phyloP scores from a whole-genome alignment of 2,329 filamentous ascomycete genomes.

The Ceratocystis lukuohia region DNA sequence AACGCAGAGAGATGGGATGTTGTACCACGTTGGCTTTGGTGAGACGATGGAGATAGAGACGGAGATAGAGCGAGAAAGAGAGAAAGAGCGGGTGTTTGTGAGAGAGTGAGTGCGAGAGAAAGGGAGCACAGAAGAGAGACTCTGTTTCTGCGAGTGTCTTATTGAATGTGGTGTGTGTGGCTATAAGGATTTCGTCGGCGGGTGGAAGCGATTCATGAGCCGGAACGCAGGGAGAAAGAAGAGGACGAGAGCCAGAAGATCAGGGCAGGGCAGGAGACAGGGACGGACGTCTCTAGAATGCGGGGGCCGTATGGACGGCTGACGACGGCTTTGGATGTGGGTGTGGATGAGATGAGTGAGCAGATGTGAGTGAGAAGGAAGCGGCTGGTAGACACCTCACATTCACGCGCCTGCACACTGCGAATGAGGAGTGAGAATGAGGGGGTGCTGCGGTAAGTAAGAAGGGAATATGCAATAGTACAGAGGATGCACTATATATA shows the following conservation, averaged over 20 bases:
- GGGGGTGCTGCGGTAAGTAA: background rate
- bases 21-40: background rate
- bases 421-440: background rate
- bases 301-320: background rate
- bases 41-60: background rate
- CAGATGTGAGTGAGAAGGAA: background rate
- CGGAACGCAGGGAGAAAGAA: background rate
- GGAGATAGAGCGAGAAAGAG: background rate
- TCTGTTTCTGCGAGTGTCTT: background rate
- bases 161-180: background rate
- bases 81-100: background rate
- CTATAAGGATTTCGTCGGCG: background rate
- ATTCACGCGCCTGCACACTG: background rate
- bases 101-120: background rate
- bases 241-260: background rate
- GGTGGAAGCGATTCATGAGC: background rate
- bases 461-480: background rate
- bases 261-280: background rate
- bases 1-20: background rate
- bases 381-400: background rate
- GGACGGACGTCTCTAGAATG: background rate
- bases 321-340: background rate
- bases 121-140: background rate
- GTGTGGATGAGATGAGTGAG: background rate
- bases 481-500: background rate